Conservation (phyloP, 345 rosid species). For the Trapa incisa region DNA sequence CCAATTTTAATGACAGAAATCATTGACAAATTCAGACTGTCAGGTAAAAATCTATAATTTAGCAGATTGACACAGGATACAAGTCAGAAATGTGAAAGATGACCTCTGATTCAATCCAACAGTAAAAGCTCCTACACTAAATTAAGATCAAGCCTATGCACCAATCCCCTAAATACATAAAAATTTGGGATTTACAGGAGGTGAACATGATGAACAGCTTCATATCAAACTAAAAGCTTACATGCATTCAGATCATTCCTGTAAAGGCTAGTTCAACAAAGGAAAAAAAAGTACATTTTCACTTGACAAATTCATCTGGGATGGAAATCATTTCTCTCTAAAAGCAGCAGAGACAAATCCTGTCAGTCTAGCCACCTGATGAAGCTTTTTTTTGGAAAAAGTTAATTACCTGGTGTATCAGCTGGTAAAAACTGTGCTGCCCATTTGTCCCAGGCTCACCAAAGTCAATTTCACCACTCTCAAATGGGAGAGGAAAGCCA, state of each 20-base stretch:
- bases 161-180: not conserved
- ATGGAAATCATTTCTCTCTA: not conserved
- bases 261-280: not conserved
- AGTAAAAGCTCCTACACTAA: not conserved
- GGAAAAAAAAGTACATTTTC: not conserved
- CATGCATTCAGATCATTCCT: not conserved
- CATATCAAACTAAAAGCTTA: not conserved
- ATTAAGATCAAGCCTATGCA: not conserved
- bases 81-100: not conserved
- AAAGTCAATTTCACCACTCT: constrained; percentile 93
- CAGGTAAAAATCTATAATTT: not conserved
- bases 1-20: not conserved
- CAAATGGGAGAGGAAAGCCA: constrained; percentile 71
- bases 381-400: no score
- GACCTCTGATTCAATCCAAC: no score
- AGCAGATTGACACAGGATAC: not conserved
- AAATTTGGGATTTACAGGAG: not conserved
- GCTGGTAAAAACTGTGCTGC: constrained; percentile 98
- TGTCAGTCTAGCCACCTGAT: no score
- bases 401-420: constrained; percentile 78
- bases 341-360: not conserved
- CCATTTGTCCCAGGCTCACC: constrained; percentile 99
- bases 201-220: not conserved
- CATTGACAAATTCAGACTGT: not conserved
- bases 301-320: not conserved